Base-by-base conservation (phyloP, 1,284 basidiomycete genomes). In the Ceratobasidium sp. region DNA sequence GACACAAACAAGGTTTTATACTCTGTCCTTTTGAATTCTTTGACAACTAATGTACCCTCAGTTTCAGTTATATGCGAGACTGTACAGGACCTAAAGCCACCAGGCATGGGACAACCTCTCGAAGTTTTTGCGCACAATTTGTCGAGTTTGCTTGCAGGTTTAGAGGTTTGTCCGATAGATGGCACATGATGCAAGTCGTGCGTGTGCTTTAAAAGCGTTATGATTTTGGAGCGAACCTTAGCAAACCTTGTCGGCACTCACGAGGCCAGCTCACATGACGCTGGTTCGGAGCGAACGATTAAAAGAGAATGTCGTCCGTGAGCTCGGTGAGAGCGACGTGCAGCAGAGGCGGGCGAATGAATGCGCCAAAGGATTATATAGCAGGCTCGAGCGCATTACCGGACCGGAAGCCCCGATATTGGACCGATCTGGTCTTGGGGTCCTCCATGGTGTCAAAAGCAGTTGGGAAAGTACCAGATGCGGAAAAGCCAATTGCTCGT, bases 401-500 rank as follows among this genome's bases (percentile, higher is more conserved):
- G 65, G 65, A 12, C 65, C 65, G 65, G 26, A 58, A 43, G 23
- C 23, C 23, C 52, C 65, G 65, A 69, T 43, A 69, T 57, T 43
- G 53, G 5, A 69, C 65, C 65, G 65, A 57, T 52, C 65, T 50
- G 65, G 30, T 52, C 53, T 58, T 48, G 52, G 65, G 65, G 52
- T 57, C 52, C 65, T 28, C 52, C 4, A 39, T 10, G 5, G 43
- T 67, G 64, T 67, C 64, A 43, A 67, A 55, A 67, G 52, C 64
- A 55, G 48, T n/a, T 23, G 57, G 34, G 57, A 39, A 50, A 6
- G 14, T 23, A 23, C 57, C 57, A 5, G 57, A 58, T 58, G 18
- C 34, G 57, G 64, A 52, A 69, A 69, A 55, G 52, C 52, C 65
- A 69, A 69, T 69, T 69, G 65, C 39, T 69, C 61, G 45, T 69